Base-by-base conservation (phyloP, 2,329 filamentous ascomycete genomes). In the Orbilia blumenaviensis region DNA sequence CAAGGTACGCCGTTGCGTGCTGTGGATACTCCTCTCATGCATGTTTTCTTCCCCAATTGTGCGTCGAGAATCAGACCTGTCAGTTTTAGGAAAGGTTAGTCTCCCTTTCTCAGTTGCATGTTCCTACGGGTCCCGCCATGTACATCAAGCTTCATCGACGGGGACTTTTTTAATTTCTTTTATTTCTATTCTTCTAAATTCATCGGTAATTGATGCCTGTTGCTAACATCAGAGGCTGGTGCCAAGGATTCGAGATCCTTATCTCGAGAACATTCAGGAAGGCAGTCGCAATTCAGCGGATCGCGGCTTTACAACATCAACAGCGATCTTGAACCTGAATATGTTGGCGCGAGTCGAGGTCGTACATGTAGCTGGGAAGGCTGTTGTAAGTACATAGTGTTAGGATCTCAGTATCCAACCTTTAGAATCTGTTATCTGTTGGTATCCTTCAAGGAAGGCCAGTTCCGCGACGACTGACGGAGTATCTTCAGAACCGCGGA, bases 31-130 rank as follows among this genome's bases (percentile, higher is more conserved):
- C 46, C 50, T 46, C 64, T 42, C 14, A 64, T 69, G 72, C 72
- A 76, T 60, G 64, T n/a, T 38, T 60, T 68, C 44, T 56, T 68
- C 66, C 72, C 64, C 56, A 68, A 69, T 50, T 25, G 58, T 66
- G 64, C 64, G 54, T 66, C 48, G 38, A 64, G 32, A 32, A 63
- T 23, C 58, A 63, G 36, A 64, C 58, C 46, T 69, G 54, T 69
- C 72, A 61, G 52, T 76, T 76, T 69, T 69, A 52, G 72, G 64
- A 69, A 76, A 69, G 69, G 72, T 69, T 69, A 27, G 64, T 66
- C 58, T 64, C 44, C 32, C 58, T 50, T 27, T 41, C 29, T 10
- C 9, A 10, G 62, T 60, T 69, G 72, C 72, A 69, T 69, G 44
- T 76, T 58, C 42, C 48, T 52, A 61, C 62, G 46, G 41, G 50